Percentiles rank a stretch among this genome's conserved stretches.
phyloP scores from a whole-genome alignment of 2,329 filamentous ascomycete genomes.

The Onygena corvina region DNA sequence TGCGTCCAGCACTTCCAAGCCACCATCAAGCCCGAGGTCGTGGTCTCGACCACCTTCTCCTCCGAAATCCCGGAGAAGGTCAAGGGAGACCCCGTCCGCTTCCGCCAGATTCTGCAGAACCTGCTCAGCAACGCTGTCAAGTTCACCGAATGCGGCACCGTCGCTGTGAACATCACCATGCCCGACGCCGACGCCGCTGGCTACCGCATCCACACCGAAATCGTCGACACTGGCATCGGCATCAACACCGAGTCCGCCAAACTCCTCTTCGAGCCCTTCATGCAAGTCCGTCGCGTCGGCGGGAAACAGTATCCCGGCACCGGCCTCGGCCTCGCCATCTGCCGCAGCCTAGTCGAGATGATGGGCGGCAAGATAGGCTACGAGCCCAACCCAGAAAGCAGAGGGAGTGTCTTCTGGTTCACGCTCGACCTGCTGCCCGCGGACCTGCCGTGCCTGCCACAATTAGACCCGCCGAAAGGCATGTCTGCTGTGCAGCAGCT shows the following conservation, averaged over 20 bases:
- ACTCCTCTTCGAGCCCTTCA: constrained; percentile 31
- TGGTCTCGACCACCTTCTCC: constrained; percentile 35
- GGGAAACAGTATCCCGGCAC: constrained; percentile 26
- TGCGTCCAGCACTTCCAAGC: constrained; percentile 42
- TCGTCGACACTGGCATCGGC: too few species aligned
- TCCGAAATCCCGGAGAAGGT: constrained; percentile 40
- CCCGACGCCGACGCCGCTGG: too few species aligned
- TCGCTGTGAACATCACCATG: constrained; percentile 29
- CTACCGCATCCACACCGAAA: too few species aligned
- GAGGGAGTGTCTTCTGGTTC: constrained; percentile 45
- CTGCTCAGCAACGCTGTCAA: constrained; percentile 50
- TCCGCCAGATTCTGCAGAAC: constrained; percentile 52
- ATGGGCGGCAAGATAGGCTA: constrained; percentile 45
- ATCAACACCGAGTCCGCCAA: too few species aligned
- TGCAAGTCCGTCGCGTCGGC: constrained; percentile 45
- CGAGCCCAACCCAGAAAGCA: constrained; percentile 33
- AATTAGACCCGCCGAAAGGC: neutral
- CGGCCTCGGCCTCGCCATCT: constrained; percentile 46
- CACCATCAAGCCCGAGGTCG: constrained; percentile 37
- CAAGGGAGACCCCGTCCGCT: constrained; percentile 48
- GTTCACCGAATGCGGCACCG: constrained; percentile 46
- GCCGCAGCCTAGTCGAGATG: constrained; percentile 44
- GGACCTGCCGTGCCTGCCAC: constrained; percentile 22
- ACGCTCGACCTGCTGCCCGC: constrained; percentile 34
- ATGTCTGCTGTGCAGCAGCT: neutral